Evolutionary conservation across 805 yeast genomes (phyloP), one percentile per base, ranked within the genome.

Genomic region (Candida cerambycidarum): DNA sequence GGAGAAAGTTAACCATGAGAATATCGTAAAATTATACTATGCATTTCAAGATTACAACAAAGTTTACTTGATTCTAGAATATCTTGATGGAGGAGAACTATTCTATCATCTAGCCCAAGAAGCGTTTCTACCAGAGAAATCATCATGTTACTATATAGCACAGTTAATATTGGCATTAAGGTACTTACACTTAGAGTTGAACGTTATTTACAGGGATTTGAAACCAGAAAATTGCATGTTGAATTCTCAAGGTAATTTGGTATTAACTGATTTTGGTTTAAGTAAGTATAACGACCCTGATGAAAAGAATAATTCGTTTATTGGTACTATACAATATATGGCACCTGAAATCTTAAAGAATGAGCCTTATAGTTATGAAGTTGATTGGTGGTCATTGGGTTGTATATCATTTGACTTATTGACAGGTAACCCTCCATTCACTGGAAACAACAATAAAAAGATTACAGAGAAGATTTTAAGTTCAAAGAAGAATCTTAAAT

Each of bases 381-480:
- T 70, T 4, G 76, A 71, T 50, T 71, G 76, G 76, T 71, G 76
- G 76, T 69, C 72, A 36, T 54, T 71, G 39, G 76, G 76, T 1
- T 68, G 74, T 42, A 73, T 71, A 16, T 61, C 71, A 0, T 71
- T 50, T 53, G 76, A 71, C 49, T 56, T 71, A 52, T 56, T 71
- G 43, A 69, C 72, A 1, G 76, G 76, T 0, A 60, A 66, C 12
- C 75, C 76, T 4, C 76, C 76, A 4, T 71, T 68, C 46, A 68
- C 74, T 2, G 76, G 75, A 1, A 67, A 63, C 41, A 61, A 65
- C 37, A 65, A 66, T 46, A 62, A 67, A 49, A 58, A 60, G 24
- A 68, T 71, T 23, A 60, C 57, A 53, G 74, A 70, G 33, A 69
- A 67, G 50, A 63, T 71, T 32, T 43, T 67, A 32, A 39, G 46